phyloP scores from a whole-genome alignment of 495 filamentous ascomycete genomes.

The Hyaloscypha hepaticicola region DNA sequence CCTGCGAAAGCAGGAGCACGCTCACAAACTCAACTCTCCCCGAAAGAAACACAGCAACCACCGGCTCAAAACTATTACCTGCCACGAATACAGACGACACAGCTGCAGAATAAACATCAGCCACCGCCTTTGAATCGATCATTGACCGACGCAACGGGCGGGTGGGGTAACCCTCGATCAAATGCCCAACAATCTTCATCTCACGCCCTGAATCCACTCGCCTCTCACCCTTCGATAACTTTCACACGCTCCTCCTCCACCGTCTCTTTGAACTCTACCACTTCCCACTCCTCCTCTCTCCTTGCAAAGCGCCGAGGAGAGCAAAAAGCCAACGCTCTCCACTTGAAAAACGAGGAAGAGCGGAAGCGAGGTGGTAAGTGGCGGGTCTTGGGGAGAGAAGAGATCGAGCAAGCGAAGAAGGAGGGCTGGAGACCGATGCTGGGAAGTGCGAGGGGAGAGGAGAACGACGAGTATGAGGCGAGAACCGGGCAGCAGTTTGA shows the following conservation, averaged over 20 bases:
- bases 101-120: slow-evolving; percentile 5
- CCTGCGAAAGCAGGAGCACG: background rate
- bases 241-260: slow-evolving; percentile 24
- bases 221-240: slow-evolving; percentile 7
- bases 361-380: slow-evolving; percentile 28
- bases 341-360: slow-evolving; percentile 31
- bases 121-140: background rate
- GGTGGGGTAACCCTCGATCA: background rate
- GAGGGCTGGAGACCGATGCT: slow-evolving; percentile 25
- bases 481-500: slow-evolving; percentile 6
- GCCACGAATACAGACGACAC: background rate
- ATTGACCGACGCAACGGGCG: slow-evolving; percentile 13
- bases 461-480: background rate
- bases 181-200: background rate
- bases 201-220: background rate
- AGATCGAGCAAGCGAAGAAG: slow-evolving; percentile 27
- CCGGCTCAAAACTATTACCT: slow-evolving; percentile 1
- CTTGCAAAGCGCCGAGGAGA: slow-evolving; percentile 50
- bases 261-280: slow-evolving; percentile 21
- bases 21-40: background rate
- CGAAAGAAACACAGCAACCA: background rate
- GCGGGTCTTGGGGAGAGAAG: slow-evolving; percentile 27
- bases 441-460: background rate
- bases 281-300: slow-evolving; percentile 36
- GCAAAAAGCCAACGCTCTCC: slow-evolving; percentile 43